Evolutionary conservation across 768 basidiomycete species (phyloP).

Genomic region (Amanita pseudoporphyria): DNA sequence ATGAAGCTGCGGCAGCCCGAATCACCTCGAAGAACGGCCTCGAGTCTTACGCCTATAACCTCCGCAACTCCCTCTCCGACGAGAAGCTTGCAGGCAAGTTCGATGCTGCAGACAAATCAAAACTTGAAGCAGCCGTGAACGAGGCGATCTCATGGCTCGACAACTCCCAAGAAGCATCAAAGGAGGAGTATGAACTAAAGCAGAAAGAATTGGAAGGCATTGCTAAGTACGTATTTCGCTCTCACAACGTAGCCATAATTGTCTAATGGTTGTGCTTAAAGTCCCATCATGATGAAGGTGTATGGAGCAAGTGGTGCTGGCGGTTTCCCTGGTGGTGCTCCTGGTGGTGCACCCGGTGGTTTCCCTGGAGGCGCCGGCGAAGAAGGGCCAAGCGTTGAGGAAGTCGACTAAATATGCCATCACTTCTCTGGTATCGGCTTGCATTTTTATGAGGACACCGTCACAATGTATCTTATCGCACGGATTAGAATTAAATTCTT

Average conservation of each 20-base stretch:
- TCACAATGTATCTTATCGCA: constrained; percentile 5
- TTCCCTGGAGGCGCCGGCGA: constrained; percentile 60
- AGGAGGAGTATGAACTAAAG: constrained; percentile 88
- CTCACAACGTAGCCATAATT: neutral
- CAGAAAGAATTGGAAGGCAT: constrained; percentile 88
- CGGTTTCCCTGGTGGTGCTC: constrained; percentile 39
- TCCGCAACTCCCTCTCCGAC: constrained; percentile 80
- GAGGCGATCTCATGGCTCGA: constrained; percentile 86
- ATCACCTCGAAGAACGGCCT: constrained; percentile 85
- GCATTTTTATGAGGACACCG: constrained; percentile 6
- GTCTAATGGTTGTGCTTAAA: constrained; percentile 13
- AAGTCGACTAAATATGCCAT: constrained; percentile 52
- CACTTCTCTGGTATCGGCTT: neutral
- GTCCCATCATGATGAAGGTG: constrained; percentile 59
- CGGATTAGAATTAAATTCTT: constrained; percentile 1
- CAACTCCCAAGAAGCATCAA: constrained; percentile 77
- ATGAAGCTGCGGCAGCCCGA: constrained; percentile 76
- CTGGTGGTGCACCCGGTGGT: constrained; percentile 58
- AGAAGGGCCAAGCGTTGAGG: constrained; percentile 87
- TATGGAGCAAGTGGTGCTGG: constrained; percentile 64
- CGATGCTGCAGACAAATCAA: constrained; percentile 75
- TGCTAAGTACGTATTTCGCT: constrained; percentile 40
- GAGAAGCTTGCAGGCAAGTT: constrained; percentile 86
- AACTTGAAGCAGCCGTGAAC: constrained; percentile 72
- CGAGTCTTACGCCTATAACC: constrained; percentile 93